Base-by-base conservation (phyloP, 2,329 filamentous ascomycete genomes). In the Aspergillus sp. region DNA sequence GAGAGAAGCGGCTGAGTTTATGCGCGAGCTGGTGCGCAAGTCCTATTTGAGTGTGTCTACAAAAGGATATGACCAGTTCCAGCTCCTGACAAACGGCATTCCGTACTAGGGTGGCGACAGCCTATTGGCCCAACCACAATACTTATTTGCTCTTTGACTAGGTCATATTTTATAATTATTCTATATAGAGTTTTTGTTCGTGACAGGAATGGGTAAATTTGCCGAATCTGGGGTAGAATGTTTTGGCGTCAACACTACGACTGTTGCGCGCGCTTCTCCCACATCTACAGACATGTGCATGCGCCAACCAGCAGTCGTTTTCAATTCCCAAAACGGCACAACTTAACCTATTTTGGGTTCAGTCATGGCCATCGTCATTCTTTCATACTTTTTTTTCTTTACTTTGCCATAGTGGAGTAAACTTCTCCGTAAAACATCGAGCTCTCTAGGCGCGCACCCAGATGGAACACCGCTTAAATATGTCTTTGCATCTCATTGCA, bases 61-160 rank as follows among this genome's bases (percentile, higher is more conserved):
- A 1, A 92, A 91, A 64, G 89, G 93, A 48, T 99, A 99, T 74
- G 96, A 99, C 78, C 91, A 96, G 75, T 99, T 97, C 82, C 95
- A 99, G 81, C 80, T 97, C 69, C 79, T 97, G 77, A 98, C 95
- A 33, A 98, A 99, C 72, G 95, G 93, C 6, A 99, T 99, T 74
- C 95, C 95, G 35, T 98, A 96, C 72, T 96, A 83, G 31, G 31
- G 21, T 37, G 35, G 35, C 35, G 6, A 33, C 31, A 33, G 35
- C 14, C 27, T 31, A 31, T 11, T 31, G 9, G 8, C 9, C 9
- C 27, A 31, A 8, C 27, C 27, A 9, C 27, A 31, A 11, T 31
- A 31, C 27, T 3, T 31, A 9, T 4, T 31, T 31, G 27, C 27
- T 31, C 27, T 11, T 31, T 31, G 27, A 31, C 27, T 31, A 31